These are phyloP conservation scores for Fraxinus paxiana DNA, from an alignment of 305 asterid species.

Conservation along the genomic window DNA sequence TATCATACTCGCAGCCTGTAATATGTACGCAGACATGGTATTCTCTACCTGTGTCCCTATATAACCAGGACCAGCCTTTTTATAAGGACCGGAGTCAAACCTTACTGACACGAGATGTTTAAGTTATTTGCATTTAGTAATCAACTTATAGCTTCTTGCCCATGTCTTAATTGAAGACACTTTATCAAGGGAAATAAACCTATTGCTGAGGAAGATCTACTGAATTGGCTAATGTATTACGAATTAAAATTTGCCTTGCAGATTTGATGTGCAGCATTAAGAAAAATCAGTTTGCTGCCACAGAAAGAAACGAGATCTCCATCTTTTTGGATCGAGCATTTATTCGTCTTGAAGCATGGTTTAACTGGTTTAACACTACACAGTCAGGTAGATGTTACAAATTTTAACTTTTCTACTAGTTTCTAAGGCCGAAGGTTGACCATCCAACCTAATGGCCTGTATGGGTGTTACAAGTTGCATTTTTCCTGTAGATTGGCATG, in stretches of 20 bases:
- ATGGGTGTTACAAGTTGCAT: slow-evolving; percentile 8
- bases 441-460: neutral
- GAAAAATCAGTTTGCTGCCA: slow-evolving; percentile 57
- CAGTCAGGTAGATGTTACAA: slow-evolving; percentile 61
- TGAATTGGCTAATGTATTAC: slow-evolving; percentile 11
- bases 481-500: neutral
- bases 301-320: slow-evolving; percentile 56
- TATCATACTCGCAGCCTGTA: slow-evolving; percentile 6
- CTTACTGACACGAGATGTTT: neutral
- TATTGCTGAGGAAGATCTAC: slow-evolving; percentile 17
- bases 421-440: neutral
- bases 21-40: neutral
- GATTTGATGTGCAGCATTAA: slow-evolving; percentile 66
- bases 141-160: slow-evolving; percentile 1
- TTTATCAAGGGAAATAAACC: neutral
- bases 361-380: slow-evolving; percentile 85
- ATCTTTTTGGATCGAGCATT: slow-evolving; percentile 67
- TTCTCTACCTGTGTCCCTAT: neutral
- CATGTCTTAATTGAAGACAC: neutral
- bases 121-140: neutral
- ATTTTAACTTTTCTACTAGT: neutral
- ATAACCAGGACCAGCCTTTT: neutral
- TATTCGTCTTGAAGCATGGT: slow-evolving; percentile 90
- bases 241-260: slow-evolving; percentile 32
- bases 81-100: neutral